These are phyloP conservation scores for Tieghemiomyces parasiticus DNA, from an alignment of 192 early-diverging fungal genomes.

Conservation along the genomic window DNA sequence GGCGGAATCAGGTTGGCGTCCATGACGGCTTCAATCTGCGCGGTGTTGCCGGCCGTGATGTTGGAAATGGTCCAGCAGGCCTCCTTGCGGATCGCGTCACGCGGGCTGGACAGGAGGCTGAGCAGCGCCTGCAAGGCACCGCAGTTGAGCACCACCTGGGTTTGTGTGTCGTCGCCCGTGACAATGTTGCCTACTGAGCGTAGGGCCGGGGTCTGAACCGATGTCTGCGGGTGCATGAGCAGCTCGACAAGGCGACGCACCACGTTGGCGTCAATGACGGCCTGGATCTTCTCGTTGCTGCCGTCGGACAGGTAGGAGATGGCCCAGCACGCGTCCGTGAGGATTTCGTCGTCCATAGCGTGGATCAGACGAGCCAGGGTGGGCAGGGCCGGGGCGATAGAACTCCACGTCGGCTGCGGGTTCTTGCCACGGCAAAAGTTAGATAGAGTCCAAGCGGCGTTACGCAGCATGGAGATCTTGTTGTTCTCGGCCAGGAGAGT, in stretches of 20 bases:
- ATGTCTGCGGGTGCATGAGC: constrained; percentile 68
- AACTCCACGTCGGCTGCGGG: constrained; percentile 81
- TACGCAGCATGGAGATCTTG: constrained; percentile 95
- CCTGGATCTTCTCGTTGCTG: constrained; percentile 92
- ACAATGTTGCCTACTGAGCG: constrained; percentile 98
- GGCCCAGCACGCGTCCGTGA: constrained; percentile 99
- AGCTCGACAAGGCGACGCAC: constrained; percentile 89
- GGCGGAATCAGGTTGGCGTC: constrained; percentile 90
- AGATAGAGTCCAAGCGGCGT: constrained; percentile 97
- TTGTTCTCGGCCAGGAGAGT: constrained; percentile 72
- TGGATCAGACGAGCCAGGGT: constrained; percentile 84
- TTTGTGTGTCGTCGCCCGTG: constrained; percentile 95
- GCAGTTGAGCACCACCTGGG: constrained; percentile 87
- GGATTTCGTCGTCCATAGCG: constrained; percentile 83
- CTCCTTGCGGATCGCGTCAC: constrained; percentile 96
- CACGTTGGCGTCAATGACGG: constrained; percentile 90
- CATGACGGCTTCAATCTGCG: constrained; percentile 90
- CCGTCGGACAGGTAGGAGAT: constrained; percentile 99
- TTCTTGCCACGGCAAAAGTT: constrained; percentile 99
- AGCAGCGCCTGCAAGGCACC: constrained; percentile 73
- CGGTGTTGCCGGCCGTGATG: constrained; percentile 89
- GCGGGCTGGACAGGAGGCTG: constrained; percentile 66
- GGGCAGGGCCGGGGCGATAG: constrained; percentile 78
- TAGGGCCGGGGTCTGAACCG: constrained; percentile 93
- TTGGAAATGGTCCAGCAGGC: constrained; percentile 99